A percentile compares a stretch with the other conserved stretches of the same genome.
phyloP scores from a whole-genome alignment of 163 green algal genomes.

The Scenedesmus sp. region DNA sequence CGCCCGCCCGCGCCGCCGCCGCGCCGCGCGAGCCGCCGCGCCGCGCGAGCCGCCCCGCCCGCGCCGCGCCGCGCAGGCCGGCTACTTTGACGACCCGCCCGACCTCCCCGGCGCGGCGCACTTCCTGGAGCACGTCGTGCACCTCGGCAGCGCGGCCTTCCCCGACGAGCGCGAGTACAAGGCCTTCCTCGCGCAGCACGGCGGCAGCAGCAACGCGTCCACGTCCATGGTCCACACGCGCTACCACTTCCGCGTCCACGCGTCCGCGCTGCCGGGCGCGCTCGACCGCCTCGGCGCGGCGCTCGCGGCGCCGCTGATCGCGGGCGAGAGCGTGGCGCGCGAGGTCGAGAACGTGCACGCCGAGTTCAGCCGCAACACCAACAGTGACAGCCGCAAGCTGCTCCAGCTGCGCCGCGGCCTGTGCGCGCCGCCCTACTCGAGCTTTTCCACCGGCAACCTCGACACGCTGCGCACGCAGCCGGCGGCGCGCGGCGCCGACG shows the following conservation, averaged over 20 bases:
- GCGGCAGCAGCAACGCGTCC: constrained; percentile 65
- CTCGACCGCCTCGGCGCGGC: constrained; percentile 59
- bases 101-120: constrained; percentile 59
- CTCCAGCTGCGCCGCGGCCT: constrained; percentile 60
- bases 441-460: constrained; percentile 63
- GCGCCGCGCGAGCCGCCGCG: no score
- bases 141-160: constrained; percentile 61
- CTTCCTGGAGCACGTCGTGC: constrained; percentile 72
- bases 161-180: constrained; percentile 70
- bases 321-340: constrained; percentile 24
- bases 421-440: constrained; percentile 33
- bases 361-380: constrained; percentile 66
- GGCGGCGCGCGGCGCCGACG: constrained; percentile 22
- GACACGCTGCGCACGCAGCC: constrained; percentile 56
- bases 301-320: constrained; percentile 59
- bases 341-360: constrained; percentile 66
- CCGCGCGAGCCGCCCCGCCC: no score
- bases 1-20: no score
- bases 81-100: constrained; percentile 54
- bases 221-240: constrained; percentile 68
- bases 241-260: constrained; percentile 60
- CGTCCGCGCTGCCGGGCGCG: constrained; percentile 44
- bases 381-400: constrained; percentile 57
- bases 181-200: constrained; percentile 60
- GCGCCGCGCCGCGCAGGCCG: no score